Evolutionary conservation across 768 basidiomycete genomes (phyloP), one percentile per base, ranked within the genome.

Genomic region (Rhodotorula paludigena): DNA sequence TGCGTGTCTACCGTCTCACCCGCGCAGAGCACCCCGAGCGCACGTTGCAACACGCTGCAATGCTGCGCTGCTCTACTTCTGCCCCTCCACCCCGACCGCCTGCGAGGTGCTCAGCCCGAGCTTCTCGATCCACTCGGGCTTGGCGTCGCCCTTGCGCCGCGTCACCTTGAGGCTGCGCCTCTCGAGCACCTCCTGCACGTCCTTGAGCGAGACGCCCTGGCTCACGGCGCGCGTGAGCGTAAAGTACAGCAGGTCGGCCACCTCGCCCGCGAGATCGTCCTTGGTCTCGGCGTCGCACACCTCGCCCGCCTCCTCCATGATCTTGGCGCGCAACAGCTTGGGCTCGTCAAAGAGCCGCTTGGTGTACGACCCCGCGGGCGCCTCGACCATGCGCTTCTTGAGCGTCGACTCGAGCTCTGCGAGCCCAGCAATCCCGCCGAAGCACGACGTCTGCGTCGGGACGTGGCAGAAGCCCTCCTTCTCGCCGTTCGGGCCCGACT

Each of bases 271-370:
- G 23, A 96, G 81, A 38, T 97, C 90, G 55, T 89, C 86, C 75
- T 84, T 84, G 3, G 85, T 84, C 73, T 85, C 81, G 12, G 80
- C 80, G 25, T 82, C 82, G 77, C 92, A 94, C n/a, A 99, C 83
- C 78, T 99, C 96, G 74, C 94, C 90, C 0, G 96, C 96, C 78
- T 99, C 96, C 79, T 99, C 96, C 86, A 89, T 90, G 71, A 99
- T 92, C 82, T 99, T 99, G 58, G 92, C 87, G 53, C 82, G 84
- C 52, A 98, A 81, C n/a, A 99, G 82, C 53, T 82, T 83, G 9
- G 87, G 80, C 76, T 97, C 90, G 49, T 83, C 82, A 79, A 98
- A 96, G 35, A 99, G 80, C 60, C 90, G 82, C 57, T 83, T 85
- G 25, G 96, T 98, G 79, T 99, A 99, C 1, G 90, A 92, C 10